These are phyloP conservation scores for Lyophyllum atratum DNA, from an alignment of 768 basidiomycete species.

Conservation along the genomic window DNA sequence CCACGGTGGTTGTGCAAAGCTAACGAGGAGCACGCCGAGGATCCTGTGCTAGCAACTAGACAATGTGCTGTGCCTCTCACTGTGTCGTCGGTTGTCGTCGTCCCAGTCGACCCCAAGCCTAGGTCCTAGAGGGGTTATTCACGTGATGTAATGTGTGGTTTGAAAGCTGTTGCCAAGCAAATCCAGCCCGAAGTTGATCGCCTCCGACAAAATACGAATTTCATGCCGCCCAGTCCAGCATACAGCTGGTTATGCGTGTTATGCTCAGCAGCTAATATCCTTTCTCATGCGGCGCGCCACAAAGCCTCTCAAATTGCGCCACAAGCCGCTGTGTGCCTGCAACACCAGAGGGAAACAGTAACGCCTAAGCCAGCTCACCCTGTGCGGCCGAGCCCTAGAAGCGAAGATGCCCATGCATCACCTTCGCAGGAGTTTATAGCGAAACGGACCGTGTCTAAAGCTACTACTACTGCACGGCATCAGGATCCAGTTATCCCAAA, in stretches of 20 bases:
- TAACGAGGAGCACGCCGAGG: no score
- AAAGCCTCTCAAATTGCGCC: constrained; percentile 45
- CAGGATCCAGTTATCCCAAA: not conserved
- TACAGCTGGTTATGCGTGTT: constrained; percentile 76
- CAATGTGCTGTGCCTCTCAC: no score
- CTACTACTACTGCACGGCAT: not conserved
- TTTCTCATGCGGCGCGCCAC: constrained; percentile 62
- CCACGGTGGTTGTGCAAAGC: no score
- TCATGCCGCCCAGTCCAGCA: constrained; percentile 69
- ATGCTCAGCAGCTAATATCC: constrained; percentile 59
- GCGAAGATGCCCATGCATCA: not conserved
- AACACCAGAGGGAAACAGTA: constrained; percentile 5
- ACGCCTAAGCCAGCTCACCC: not conserved
- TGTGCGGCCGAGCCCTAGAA: not conserved
- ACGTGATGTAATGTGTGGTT: not conserved
- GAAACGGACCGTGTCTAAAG: not conserved
- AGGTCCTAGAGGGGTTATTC: no score
- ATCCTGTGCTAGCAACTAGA: no score
- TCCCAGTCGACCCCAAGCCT: no score
- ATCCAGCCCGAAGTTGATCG: not conserved
- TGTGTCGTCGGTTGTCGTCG: no score
- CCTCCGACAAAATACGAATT: not conserved
- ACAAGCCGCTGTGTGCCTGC: constrained; percentile 15
- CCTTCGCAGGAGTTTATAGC: not conserved
- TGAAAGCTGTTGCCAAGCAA: constrained; percentile 9